Base-by-base conservation (phyloP, 2,329 filamentous ascomycete species). In the Colletotrichum sp. region DNA sequence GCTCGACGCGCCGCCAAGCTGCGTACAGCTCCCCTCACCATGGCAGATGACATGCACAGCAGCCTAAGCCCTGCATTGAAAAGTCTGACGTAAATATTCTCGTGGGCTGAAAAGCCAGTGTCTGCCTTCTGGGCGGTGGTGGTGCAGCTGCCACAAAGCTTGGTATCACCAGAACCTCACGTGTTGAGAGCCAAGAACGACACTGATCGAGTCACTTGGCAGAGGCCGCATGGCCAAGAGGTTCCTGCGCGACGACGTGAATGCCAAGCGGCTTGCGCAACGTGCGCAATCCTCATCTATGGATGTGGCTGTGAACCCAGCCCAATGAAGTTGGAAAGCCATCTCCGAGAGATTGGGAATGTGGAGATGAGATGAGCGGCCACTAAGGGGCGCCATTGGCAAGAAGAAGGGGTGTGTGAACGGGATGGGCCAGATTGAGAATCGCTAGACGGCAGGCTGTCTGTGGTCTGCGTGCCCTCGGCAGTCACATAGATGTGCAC, bases 131-230 rank as follows among this genome's bases (percentile, higher is more conserved):
- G n/a, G 44, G n/a, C n/a, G 44, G n/a, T 13, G 10, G 44, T 52
- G 44, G 44, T 52, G 44, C 28, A 28, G 30, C 52, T 71, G 75
- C 71, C 75, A 75, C 71, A 75, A 77, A 75, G 71, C 75, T 77
- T 77, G 71, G 75, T 77, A 75, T 59, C n/a, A 10, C 44, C 34
- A 59, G 13, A 55, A 28, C 7, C 26, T 24, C 44, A 9, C 39
- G 10, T 28, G n/a, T 21, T 24, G 24, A 59, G 44, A 21, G 60
- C 21, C 21, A 59, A 59, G 24, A 59, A 26, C n/a, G 28, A 24
- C 36, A 44, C 55, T 30, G 59, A 15, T 21, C 49, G 24, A 32
- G 15, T 30, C 26, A 24, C 64, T 76, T 69, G 70, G 64, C 64
- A 39, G 32, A 21, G 44, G 44, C 44, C 7, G 44, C 44, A 32